Conservation (phyloP, 129 eudicot species). For the Chrysanthemum lavandulifolium region DNA sequence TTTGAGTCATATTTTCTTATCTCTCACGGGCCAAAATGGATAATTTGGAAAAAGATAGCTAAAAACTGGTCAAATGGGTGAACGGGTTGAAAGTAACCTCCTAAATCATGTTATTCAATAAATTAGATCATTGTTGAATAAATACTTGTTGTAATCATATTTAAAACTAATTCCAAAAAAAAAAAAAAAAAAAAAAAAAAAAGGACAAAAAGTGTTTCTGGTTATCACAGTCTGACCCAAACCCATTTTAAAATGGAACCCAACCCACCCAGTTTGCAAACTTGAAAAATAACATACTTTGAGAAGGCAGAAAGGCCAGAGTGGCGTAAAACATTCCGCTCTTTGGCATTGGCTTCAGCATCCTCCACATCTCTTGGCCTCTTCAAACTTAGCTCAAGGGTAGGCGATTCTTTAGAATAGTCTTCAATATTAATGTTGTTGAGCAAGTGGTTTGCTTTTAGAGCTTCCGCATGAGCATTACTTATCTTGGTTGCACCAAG, state of each 20-base stretch:
- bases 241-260: neutral
- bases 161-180: too few species aligned
- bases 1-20: neutral
- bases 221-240: neutral
- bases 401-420: conserved; percentile 40
- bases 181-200: neutral
- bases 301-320: conserved; percentile 71
- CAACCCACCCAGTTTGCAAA: conserved; percentile 1
- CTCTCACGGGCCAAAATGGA: neutral
- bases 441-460: conserved; percentile 34
- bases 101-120: neutral
- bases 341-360: conserved; percentile 36
- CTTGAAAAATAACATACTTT: conserved; percentile 37
- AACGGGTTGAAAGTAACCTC: neutral
- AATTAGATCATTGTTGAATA: neutral
- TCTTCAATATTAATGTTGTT: conserved; percentile 35
- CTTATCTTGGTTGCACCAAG: conserved; percentile 27
- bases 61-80: neutral
- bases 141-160: too few species aligned
- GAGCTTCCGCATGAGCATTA: conserved; percentile 29
- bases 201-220: neutral
- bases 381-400: conserved; percentile 62
- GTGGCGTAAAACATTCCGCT: conserved; percentile 53
- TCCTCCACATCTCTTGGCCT: conserved; percentile 45
- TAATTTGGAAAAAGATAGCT: neutral